These are phyloP conservation scores for Aeschynomene evenia DNA, from an alignment of 306 rosid genomes.

Conservation along the genomic window DNA sequence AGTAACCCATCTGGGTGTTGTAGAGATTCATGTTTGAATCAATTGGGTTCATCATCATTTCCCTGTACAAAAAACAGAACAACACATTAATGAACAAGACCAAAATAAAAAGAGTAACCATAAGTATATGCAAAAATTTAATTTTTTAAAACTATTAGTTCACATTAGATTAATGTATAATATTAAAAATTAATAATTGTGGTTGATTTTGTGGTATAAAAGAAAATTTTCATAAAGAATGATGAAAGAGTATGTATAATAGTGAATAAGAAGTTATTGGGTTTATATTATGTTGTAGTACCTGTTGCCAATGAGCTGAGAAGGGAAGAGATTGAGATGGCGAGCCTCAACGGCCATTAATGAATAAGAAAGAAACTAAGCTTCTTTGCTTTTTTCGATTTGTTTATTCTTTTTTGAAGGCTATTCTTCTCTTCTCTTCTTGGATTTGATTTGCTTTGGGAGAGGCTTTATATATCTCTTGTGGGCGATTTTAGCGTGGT, in stretches of 20 bases:
- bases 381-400: not conserved
- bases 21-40: slow-evolving; percentile 45
- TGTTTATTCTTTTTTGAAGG: not conserved
- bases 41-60: slow-evolving; percentile 55
- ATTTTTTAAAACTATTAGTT: too few species aligned
- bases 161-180: too few species aligned
- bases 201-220: not conserved
- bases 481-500: not conserved
- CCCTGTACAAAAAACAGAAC: slow-evolving; percentile 35
- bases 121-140: too few species aligned
- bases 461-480: not conserved
- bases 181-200: not conserved
- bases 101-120: too few species aligned
- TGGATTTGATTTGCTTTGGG: too few species aligned
- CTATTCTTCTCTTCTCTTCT: not conserved
- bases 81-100: not conserved
- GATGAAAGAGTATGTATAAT: too few species aligned
- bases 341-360: slow-evolving; percentile 89
- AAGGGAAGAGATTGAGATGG: slow-evolving; percentile 63
- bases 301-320: slow-evolving; percentile 67
- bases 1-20: slow-evolving; percentile 43
- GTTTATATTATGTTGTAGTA: not conserved
- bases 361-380: not conserved
- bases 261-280: not conserved
- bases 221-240: too few species aligned